Base-by-base conservation (phyloP, 257 asterid genomes). In the Cynanchum wilfordii region DNA sequence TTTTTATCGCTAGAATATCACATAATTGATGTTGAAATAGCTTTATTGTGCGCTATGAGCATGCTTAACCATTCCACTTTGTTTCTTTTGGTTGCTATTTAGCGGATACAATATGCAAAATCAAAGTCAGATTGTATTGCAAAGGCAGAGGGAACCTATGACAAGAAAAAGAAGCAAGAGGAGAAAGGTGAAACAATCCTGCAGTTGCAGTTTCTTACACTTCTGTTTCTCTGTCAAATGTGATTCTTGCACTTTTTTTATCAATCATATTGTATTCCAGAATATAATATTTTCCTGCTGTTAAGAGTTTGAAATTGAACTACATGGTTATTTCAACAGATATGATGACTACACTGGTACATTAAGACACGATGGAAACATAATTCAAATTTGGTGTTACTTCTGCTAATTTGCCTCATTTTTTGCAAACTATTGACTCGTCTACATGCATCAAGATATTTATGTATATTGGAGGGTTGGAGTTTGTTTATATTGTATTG, bases 141-240 rank as follows among this genome's bases (percentile, higher is more conserved):
- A 76, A 95, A 90, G 86, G 99, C 99, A 19, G 98, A 95, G 85
- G 98, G 96, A 38, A 89, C 99, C 69, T 95, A 81, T 86, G 99
- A 95, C 89, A 95, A 89, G 93, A 90, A 90, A 86, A 92, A 87
- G 96, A 95, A 94, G 84, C 95, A 75, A 83, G 99, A 95, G 79
- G 99, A 95, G 80, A 95, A 88, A 88, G 98, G 99, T 92, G 66
- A 78, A 24, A 58, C 49, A 52, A 68, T 77, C 76, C 42, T 72
- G 66, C 71, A 45, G 44, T 72, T 65, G 29, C 64, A 42, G 71
- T 63, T 25, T 15, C 60, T 55, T 13, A 17, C 68, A 52, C 55
- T 45, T 56, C 65, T 44, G 38, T 15, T 9, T 58, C 47, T 62
- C 55, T 64, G 11, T 49, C 24, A 10, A 19, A 30, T 38, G 22